These are phyloP conservation scores for Penicillium sclerotigenum DNA, from an alignment of 2,329 filamentous ascomycete species.

Conservation along the genomic window DNA sequence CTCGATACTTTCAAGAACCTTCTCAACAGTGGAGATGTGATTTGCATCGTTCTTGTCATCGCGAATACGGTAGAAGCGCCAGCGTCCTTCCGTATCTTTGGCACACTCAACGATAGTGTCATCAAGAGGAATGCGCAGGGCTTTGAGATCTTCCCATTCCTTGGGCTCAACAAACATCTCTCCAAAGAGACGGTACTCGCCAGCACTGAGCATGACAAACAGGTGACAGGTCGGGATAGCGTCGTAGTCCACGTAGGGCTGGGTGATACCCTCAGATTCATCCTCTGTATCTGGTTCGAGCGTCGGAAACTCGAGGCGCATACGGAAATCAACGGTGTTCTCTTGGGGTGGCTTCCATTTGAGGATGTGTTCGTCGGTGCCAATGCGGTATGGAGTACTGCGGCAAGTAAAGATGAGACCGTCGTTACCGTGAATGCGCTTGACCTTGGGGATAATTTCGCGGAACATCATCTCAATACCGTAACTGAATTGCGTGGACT, in stretches of 20 bases:
- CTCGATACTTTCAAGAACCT: conserved; percentile 84
- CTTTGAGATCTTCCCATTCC: conserved; percentile 83
- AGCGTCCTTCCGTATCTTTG: conserved; percentile 69
- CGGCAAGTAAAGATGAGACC: conserved; percentile 97
- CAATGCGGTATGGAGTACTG: conserved; percentile 77
- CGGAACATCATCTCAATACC: conserved; percentile 90
- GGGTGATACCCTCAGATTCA: conserved; percentile 61
- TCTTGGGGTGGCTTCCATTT: conserved; percentile 98
- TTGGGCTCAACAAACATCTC: conserved; percentile 66
- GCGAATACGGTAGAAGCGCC: conserved; percentile 84
- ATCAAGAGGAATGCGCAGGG: conserved; percentile 70
- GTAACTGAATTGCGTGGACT: conserved; percentile 85
- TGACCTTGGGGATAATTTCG: conserved; percentile 74
- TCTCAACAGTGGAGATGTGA: conserved; percentile 77
- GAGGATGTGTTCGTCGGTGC: conserved; percentile 88
- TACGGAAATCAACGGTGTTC: conserved; percentile 89
- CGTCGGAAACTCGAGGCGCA: conserved; percentile 71
- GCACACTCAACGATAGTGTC: conserved; percentile 88
- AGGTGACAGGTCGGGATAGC: conserved; percentile 71
- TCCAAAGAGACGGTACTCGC: conserved; percentile 63
- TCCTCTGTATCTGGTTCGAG: conserved; percentile 68
- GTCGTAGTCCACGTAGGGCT: conserved; percentile 73
- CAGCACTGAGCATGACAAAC: conserved; percentile 64
- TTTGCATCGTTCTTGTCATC: conserved; percentile 93
- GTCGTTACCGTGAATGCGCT: conserved; percentile 78